Conservation (phyloP, 2,329 filamentous ascomycete species). For the Diaporthe vexans region DNA sequence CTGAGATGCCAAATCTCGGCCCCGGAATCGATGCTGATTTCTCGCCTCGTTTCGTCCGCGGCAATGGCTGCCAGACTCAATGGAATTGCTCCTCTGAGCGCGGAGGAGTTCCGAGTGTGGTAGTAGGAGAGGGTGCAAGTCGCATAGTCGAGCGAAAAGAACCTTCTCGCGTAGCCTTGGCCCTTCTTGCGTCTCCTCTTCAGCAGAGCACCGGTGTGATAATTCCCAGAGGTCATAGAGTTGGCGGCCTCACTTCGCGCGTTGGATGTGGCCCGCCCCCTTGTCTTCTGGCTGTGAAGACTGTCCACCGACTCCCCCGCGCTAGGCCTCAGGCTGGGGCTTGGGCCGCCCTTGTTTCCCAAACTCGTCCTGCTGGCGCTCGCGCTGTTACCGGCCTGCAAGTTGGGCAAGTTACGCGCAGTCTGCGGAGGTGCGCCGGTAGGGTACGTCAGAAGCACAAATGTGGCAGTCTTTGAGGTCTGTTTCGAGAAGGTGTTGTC, state of each 20-base stretch:
- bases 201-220: constrained; percentile 87
- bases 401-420: constrained; percentile 76
- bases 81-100: constrained; percentile 91
- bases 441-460: constrained; percentile 94
- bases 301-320: constrained; percentile 73
- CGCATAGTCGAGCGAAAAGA: constrained; percentile 96
- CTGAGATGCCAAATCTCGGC: constrained; percentile 97
- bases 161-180: constrained; percentile 92
- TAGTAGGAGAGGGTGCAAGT: constrained; percentile 97
- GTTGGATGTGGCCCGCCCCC: constrained; percentile 62
- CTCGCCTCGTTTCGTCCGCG: constrained; percentile 86
- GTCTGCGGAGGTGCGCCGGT: constrained; percentile 83
- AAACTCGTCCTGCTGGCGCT: constrained; percentile 66
- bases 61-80: constrained; percentile 92
- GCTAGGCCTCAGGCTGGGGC: constrained; percentile 59
- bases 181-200: constrained; percentile 95
- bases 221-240: constrained; percentile 61
- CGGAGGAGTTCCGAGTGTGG: constrained; percentile 92
- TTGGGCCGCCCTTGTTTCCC: constrained; percentile 58
- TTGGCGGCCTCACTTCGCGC: constrained; percentile 64
- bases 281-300: constrained; percentile 65
- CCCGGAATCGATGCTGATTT: constrained; percentile 97
- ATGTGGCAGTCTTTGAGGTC: constrained; percentile 93
- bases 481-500: constrained; percentile 99
- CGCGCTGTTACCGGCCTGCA: constrained; percentile 57